Evolutionary conservation across 305 asterid genomes (phyloP).

Genomic region (Ilex paraguariensis): DNA sequence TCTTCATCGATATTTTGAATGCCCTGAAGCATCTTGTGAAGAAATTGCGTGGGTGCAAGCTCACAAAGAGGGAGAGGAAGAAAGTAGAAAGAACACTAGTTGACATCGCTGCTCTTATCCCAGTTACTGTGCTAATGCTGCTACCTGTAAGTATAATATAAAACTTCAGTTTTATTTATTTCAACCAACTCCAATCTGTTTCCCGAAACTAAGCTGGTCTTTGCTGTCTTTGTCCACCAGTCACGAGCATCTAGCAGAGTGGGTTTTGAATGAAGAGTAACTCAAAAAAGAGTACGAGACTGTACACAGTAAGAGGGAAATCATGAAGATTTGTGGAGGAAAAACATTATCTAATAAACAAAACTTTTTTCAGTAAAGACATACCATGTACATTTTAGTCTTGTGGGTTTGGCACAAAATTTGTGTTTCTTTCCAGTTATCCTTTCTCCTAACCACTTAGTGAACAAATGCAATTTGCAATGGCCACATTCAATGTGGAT

Average conservation of each 20-base stretch:
- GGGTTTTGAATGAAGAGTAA: neutral
- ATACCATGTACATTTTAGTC: too few species aligned
- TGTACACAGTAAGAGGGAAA: too few species aligned
- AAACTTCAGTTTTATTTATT: neutral
- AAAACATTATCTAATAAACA: too few species aligned
- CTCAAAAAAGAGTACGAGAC: too few species aligned
- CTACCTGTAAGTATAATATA: conserved; percentile 52
- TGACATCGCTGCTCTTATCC: conserved; percentile 63
- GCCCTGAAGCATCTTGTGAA: conserved; percentile 34
- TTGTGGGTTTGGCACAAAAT: too few species aligned
- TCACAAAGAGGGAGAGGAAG: conserved; percentile 53
- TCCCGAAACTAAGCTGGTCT: neutral
- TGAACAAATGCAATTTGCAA: too few species aligned
- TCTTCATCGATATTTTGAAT: conserved; percentile 46
- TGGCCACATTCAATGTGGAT: too few species aligned
- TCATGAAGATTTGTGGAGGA: too few species aligned
- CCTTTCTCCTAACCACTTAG: too few species aligned
- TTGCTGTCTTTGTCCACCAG: neutral
- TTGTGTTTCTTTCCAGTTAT: too few species aligned
- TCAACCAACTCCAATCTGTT: too few species aligned
- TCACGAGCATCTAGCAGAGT: neutral
- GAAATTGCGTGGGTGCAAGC: conserved; percentile 39
- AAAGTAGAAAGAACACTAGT: conserved; percentile 50
- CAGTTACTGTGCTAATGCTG: conserved; percentile 69
- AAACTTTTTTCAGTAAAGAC: too few species aligned